Percentiles rank a stretch among this genome's conserved stretches.
Conservation (phyloP, 176 grass and related monocot species). For the Miscanthus lutarioriparius region DNA sequence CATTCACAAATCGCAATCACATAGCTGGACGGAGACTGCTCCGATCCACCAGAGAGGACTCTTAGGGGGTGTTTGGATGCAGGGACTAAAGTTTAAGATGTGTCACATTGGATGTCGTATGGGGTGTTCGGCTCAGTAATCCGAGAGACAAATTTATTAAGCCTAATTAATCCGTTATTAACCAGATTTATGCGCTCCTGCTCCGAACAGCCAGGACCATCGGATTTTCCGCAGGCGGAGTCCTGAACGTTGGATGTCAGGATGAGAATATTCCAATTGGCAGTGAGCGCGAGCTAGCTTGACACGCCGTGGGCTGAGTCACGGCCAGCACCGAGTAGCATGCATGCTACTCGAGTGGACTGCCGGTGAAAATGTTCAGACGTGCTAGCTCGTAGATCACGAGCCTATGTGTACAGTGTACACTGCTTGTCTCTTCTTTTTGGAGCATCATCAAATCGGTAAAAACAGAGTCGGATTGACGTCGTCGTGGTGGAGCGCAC, state of each 20-base stretch:
- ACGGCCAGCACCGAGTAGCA: not conserved
- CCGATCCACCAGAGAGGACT: no score
- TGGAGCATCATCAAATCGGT: no score
- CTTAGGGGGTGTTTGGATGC: no score
- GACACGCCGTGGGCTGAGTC: not conserved
- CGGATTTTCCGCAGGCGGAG: not conserved
- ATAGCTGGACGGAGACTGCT: not conserved
- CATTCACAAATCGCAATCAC: not conserved
- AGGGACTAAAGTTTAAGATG: no score
- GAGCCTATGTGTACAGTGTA: not conserved
- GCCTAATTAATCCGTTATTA: no score
- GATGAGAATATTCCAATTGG: not conserved
- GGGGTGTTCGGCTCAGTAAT: no score
- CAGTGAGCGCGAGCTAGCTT: not conserved
- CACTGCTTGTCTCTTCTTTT: not conserved
- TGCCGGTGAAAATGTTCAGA: not conserved
- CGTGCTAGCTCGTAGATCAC: not conserved
- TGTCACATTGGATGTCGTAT: no score
- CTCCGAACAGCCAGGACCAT: not conserved
- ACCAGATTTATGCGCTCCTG: no score
- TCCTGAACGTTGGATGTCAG: not conserved
- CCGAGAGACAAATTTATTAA: no score
- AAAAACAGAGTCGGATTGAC: no score
- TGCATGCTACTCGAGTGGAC: not conserved
- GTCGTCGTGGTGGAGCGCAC: no score